Percentiles rank a stretch among this genome's conserved stretches.
Conservation (phyloP, 2,329 filamentous ascomycete genomes). For the Diaporthe sp. region DNA sequence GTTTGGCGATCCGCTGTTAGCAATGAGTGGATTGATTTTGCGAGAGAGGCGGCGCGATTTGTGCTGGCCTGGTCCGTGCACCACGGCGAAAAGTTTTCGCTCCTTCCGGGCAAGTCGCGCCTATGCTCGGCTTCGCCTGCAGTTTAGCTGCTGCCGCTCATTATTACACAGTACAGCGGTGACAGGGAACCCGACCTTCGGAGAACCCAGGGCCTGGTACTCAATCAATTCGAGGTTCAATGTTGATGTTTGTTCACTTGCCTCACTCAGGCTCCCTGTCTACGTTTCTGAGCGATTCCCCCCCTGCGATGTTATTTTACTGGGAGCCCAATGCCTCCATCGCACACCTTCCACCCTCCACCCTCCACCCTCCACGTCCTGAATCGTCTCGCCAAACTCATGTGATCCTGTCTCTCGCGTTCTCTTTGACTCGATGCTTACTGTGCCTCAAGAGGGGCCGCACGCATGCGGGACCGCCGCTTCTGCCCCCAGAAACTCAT, state of each 20-base stretch:
- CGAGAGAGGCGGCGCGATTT: conserved; percentile 18
- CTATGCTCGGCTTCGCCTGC: neutral
- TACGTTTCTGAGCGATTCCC: no score
- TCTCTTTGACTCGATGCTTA: neutral
- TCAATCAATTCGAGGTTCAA: no score
- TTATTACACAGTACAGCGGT: no score
- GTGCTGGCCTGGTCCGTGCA: conserved; percentile 18
- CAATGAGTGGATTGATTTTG: conserved; percentile 30
- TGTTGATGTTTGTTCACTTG: neutral
- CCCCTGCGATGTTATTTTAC: no score
- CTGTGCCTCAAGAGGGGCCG: neutral
- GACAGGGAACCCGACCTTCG: no score
- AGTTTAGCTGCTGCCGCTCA: neutral
- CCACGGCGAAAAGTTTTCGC: conserved; percentile 22
- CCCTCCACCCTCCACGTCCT: neutral
- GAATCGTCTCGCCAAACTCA: neutral
- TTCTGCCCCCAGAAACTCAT: neutral
- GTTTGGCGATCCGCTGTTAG: conserved; percentile 31
- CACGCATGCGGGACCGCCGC: neutral
- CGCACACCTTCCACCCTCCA: no score
- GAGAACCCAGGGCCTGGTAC: no score
- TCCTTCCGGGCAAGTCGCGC: neutral
- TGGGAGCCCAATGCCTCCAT: no score
- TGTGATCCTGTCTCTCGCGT: neutral
- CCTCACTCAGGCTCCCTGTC: neutral